Percentiles rank a stretch among this genome's conserved stretches.
These are phyloP conservation scores for Komagataella kurtzmanii DNA, from an alignment of 805 yeast genomes.

Conservation along the genomic window DNA sequence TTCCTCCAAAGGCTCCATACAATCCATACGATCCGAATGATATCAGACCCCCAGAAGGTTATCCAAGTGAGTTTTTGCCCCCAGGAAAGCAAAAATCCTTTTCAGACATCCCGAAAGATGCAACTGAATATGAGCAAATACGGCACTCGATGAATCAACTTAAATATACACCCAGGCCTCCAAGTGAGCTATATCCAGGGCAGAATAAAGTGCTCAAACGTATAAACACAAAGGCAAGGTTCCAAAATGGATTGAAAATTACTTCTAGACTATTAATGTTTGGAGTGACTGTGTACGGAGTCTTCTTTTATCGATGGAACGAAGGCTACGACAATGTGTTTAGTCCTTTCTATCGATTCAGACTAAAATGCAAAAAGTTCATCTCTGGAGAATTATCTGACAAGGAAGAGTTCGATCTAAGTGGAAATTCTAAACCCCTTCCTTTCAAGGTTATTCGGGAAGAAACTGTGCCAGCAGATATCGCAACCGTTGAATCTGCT, in stretches of 20 bases:
- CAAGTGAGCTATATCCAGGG: constrained; percentile 63
- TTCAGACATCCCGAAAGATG: constrained; percentile 39
- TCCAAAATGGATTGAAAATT: constrained; percentile 47
- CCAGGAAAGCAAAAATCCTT: constrained; percentile 47
- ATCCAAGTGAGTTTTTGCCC: constrained; percentile 66
- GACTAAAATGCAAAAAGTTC: constrained; percentile 40
- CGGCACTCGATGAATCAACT: constrained; percentile 62
- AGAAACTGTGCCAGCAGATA: not conserved
- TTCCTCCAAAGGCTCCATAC: constrained; percentile 71
- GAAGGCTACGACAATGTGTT: constrained; percentile 71
- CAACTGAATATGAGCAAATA: constrained; percentile 54
- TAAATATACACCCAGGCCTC: constrained; percentile 70
- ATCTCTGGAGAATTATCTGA: constrained; percentile 40
- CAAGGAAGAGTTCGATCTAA: constrained; percentile 52
- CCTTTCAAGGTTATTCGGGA: not conserved
- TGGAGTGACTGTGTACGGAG: constrained; percentile 39
- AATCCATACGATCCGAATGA: constrained; percentile 78
- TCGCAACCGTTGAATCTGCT: constrained; percentile 19
- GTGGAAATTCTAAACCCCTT: constrained; percentile 6
- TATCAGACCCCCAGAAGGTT: constrained; percentile 68
- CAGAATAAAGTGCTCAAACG: constrained; percentile 59
- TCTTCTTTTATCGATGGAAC: constrained; percentile 75
- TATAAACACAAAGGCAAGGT: constrained; percentile 35
- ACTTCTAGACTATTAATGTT: constrained; percentile 38
- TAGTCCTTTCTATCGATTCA: constrained; percentile 49